Base-by-base conservation (phyloP, 2,329 filamentous ascomycete genomes). In the Cladosporium sp. region DNA sequence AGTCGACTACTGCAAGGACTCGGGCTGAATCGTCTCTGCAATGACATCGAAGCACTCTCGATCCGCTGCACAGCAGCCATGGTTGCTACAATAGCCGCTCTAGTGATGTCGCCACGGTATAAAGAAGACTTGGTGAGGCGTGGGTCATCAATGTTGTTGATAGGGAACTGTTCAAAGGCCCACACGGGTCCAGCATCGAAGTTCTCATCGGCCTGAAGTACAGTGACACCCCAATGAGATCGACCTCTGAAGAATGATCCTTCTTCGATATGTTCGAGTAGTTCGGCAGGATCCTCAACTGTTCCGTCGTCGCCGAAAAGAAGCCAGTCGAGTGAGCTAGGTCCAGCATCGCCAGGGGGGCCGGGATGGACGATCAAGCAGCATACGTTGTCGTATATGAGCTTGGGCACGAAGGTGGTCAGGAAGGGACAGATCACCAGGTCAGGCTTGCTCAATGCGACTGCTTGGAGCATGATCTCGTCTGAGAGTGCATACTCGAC, bases 151-250 rank as follows among this genome's bases (percentile, higher is more conserved):
- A 78, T 76, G 64, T 76, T 63, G 63, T 76, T 63, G 58, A 77
- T 64, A 5, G 68, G 62, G 60, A 77, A 77, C 59, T 77, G 75
- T 38, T 78, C 74, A 59, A 73, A 78, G 0, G 75, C 75, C 75
- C 75, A 78, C 7, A 78, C 73, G 0, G 74, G 75, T 6, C 75
- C 75, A n/a, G 73, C 74, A 54, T 78, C 75, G 56, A 77, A 73
- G 45, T 75, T 67, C 54, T 73, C 74, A 17, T 73, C 73, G 9
- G 75, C 75, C 61, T 77, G 68, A 2, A 71, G 60, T 5, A 76
- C 70, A 3, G 75, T 76, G 9, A 77, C 69, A 5, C 72, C 75
- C 75, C 75, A 78, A 59, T 76, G 69, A 1, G 72, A 67, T 20
- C 75, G 72, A 11, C 75, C 75, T n/a, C 60, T 45, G n/a, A 8